A percentile compares a stretch with the other conserved stretches of the same genome.
These are phyloP conservation scores for Suillus variegatus DNA, from an alignment of 768 basidiomycete genomes.

Conservation along the genomic window DNA sequence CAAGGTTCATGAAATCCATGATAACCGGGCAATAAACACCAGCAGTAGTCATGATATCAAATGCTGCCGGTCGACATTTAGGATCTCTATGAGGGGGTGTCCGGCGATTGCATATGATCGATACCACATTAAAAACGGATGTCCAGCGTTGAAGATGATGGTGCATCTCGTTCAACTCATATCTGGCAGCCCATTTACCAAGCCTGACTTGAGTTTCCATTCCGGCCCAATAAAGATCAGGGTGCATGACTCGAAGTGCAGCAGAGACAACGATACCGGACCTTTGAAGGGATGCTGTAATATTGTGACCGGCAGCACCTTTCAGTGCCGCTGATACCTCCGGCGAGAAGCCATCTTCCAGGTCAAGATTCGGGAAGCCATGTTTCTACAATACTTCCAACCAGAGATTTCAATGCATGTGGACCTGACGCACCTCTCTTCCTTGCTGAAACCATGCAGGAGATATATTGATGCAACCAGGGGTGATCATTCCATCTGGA, in stretches of 20 bases:
- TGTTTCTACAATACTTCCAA: neutral
- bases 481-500: neutral
- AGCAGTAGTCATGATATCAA: neutral
- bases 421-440: neutral
- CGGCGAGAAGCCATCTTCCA: neutral
- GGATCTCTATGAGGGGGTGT: neutral
- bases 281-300: neutral
- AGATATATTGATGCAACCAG: neutral
- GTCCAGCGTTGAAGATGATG: neutral
- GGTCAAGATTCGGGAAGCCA: neutral
- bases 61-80: neutral
- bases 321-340: neutral
- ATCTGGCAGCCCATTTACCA: neutral
- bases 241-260: neutral
- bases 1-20: neutral
- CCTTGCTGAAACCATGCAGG: slow-evolving; percentile 4
- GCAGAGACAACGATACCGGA: neutral
- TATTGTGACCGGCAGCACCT: neutral
- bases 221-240: neutral
- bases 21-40: neutral
- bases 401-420: neutral
- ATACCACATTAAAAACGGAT: neutral
- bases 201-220: neutral
- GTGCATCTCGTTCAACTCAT: neutral
- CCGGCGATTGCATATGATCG: neutral